A percentile compares a stretch with the other conserved stretches of the same genome.
Conservation (phyloP, 1,139 yeast genomes). For the Scheffersomyces parashehatae region DNA sequence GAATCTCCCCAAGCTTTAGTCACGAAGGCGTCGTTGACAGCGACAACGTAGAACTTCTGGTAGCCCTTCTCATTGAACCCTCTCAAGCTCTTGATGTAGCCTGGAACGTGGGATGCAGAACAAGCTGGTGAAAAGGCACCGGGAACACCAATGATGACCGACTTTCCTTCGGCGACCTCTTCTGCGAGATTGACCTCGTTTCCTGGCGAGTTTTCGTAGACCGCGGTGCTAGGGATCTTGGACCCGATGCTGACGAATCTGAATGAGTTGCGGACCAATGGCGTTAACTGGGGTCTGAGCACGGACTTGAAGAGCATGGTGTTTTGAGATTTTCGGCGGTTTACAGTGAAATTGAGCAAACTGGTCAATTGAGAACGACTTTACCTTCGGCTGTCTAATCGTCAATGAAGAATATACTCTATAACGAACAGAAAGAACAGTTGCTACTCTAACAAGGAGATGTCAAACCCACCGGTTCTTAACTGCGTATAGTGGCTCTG, state of each 20-base stretch:
- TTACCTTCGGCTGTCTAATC: no score
- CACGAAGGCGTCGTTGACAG: conserved; percentile 87
- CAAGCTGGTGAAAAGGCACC: conserved; percentile 93
- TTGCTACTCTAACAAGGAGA: no score
- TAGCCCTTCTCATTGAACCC: conserved; percentile 67
- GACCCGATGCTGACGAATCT: conserved; percentile 52
- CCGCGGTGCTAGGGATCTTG: conserved; percentile 53
- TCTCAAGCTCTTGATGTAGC: conserved; percentile 54
- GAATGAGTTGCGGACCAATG: conserved; percentile 7
- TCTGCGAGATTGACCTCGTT: conserved; percentile 60
- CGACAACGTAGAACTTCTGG: conserved; percentile 58
- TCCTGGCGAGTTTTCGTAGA: conserved; percentile 71
- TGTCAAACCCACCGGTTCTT: no score
- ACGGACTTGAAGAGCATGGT: conserved; percentile 6
- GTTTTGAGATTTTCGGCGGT: no score
- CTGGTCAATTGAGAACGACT: no score
- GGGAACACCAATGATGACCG: conserved; percentile 78
- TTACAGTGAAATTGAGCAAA: no score
- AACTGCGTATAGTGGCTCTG: no score
- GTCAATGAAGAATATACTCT: no score
- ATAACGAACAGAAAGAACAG: no score
- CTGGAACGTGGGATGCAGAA: conserved; percentile 77
- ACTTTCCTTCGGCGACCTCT: conserved; percentile 53
- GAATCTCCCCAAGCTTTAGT: conserved; percentile 73
- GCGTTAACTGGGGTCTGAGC: conserved; percentile 6